These are phyloP conservation scores for Trichoderma pleuroti DNA, from an alignment of 2,329 filamentous ascomycete species.

Conservation along the genomic window DNA sequence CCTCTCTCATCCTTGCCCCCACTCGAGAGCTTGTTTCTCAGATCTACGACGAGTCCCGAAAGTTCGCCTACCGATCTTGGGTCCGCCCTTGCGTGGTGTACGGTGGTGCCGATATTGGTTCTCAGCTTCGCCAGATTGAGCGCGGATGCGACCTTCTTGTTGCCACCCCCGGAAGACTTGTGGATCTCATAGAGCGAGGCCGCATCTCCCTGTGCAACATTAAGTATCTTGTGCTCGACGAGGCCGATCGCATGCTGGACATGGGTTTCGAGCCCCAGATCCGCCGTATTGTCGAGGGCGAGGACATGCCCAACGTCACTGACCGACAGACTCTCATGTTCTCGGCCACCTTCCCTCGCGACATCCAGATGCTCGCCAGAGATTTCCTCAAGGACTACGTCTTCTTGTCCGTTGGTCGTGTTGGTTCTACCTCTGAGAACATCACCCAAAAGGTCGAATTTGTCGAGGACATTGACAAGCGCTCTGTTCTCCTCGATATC, in stretches of 20 bases:
- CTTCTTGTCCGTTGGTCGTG: constrained; percentile 97
- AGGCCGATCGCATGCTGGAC: constrained; percentile 99
- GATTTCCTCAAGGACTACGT: constrained; percentile 99
- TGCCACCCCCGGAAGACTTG: constrained; percentile 92
- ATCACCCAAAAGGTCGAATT: constrained; percentile 99
- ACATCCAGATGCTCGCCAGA: constrained; percentile 98
- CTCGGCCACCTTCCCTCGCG: constrained; percentile 96
- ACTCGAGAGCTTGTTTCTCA: constrained; percentile 98
- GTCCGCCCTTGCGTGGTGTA: constrained; percentile 98
- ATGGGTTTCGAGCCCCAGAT: constrained; percentile 99
- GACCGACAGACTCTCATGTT: constrained; percentile 99
- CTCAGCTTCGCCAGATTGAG: constrained; percentile 97
- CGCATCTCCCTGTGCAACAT: constrained; percentile 97
- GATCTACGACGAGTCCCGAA: constrained; percentile 95
- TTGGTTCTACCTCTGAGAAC: constrained; percentile 99
- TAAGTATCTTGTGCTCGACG: constrained; percentile 97
- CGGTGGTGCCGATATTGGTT: constrained; percentile 97
- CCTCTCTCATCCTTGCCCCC: constrained; percentile 89
- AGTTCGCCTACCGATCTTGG: constrained; percentile 99
- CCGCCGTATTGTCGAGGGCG: constrained; percentile 94
- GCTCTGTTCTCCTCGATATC: constrained; percentile 94
- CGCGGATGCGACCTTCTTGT: constrained; percentile 94
- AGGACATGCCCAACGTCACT: constrained; percentile 87
- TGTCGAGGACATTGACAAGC: constrained; percentile 95
- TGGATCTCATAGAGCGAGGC: constrained; percentile 97